Conservation (phyloP, 805 yeast genomes). For the Candida coleopterorum region DNA sequence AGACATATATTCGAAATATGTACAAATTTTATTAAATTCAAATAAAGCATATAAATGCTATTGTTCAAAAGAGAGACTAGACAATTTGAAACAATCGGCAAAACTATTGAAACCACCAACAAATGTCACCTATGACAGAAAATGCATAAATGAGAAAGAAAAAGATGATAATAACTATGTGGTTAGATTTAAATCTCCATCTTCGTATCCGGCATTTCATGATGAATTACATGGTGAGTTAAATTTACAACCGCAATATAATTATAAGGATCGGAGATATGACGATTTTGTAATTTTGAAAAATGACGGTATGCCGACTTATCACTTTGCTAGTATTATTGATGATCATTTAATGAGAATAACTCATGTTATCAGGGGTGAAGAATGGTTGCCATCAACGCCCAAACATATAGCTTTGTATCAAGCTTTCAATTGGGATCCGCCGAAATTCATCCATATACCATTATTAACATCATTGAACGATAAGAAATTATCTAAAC, state of each 20-base stretch:
- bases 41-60: constrained; percentile 85
- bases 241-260: constrained; percentile 75
- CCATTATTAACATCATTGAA: constrained; percentile 74
- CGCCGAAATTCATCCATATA: constrained; percentile 82
- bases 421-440: constrained; percentile 76
- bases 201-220: constrained; percentile 54
- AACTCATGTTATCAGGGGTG: constrained; percentile 94
- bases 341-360: constrained; percentile 93
- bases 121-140: constrained; percentile 85
- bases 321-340: constrained; percentile 92
- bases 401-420: constrained; percentile 91
- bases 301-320: constrained; percentile 94
- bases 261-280: constrained; percentile 62
- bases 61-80: constrained; percentile 77
- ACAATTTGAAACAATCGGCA: constrained; percentile 66
- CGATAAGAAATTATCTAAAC: constrained; percentile 78
- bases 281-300: constrained; percentile 89
- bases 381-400: constrained; percentile 96
- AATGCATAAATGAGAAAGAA: constrained; percentile 51
- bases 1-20: constrained; percentile 59
- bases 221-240: constrained; percentile 79
- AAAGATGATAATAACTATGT: constrained; percentile 38
- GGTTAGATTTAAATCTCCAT: constrained; percentile 76
- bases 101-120: constrained; percentile 78
- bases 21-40: constrained; percentile 48